Evolutionary conservation across 148 eudicot genomes (phyloP), one percentile per base, ranked within the genome.

Genomic region (Rhododendron williamsianum): DNA sequence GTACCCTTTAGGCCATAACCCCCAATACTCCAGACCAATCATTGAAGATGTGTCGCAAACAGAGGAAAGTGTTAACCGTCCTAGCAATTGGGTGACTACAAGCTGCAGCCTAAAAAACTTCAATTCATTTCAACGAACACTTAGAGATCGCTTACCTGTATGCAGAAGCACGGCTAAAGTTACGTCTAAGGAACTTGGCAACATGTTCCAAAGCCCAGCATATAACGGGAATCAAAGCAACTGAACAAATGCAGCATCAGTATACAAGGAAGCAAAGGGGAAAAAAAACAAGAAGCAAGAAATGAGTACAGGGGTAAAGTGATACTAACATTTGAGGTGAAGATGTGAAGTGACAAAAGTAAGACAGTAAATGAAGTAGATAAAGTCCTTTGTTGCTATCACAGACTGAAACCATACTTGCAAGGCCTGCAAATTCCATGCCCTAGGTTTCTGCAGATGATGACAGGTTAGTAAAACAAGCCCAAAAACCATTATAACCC

Each of bases 381-480:
- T 89, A 81, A 97, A 97, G 88, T 97, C 99, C 88, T 95, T 97
- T 72, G 98, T 90, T 19, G 91, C 95, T 81, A 95, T 85, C 85
- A 97, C 89, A 21, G 98, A 93, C 86, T 97, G 98, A 80, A 97
- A 88, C 99, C 99, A 97, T 77, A 88, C 86, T 92, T 95, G 99
- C 87, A 91, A 86, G 38, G 93, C 99, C 88, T 94, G 96, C 93
- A 97, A 77, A 89, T 91, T 95, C 98, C 95, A 94, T 77, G 94
- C 98, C 87, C 98, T 90, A 76, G 99, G 99, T 89, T 85, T 94
- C 99, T 97, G 96, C 91, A 89, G 12, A 82, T 18, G 90, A 81
- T 23, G 77, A 76, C 6, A 21, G 52, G 48, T 51, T 25, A 88
- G 49, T 19, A 73, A 49, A 33, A 43, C n/a, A 78, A 56, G 27